A percentile compares a stretch with the other conserved stretches of the same genome.
Conservation (phyloP, 2,329 filamentous ascomycete genomes). For the Ramularia endophylla region DNA sequence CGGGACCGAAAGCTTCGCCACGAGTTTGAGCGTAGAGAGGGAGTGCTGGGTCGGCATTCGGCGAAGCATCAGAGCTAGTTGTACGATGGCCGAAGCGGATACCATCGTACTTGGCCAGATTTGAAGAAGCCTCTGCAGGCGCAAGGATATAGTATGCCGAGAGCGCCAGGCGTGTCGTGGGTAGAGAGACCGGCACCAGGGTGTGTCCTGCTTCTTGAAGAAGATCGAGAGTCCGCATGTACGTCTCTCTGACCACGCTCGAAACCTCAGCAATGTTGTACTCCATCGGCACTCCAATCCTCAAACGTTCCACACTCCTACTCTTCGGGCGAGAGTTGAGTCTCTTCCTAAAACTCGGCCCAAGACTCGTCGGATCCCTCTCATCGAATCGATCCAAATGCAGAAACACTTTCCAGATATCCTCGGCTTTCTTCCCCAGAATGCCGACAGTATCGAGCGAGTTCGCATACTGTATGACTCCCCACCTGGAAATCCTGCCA, state of each 20-base stretch:
- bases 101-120: conserved; percentile 94
- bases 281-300: conserved; percentile 60
- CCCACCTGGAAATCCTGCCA: conserved; percentile 76
- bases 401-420: conserved; percentile 39
- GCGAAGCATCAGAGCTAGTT: conserved; percentile 45
- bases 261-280: conserved; percentile 85
- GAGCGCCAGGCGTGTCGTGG: conserved; percentile 76
- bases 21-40: conserved; percentile 69
- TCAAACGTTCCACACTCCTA: conserved; percentile 28
- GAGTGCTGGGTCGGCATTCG: conserved; percentile 19
- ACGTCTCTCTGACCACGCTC: conserved; percentile 61
- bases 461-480: conserved; percentile 87
- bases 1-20: conserved; percentile 68
- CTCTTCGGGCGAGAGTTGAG: conserved; percentile 22
- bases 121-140: conserved; percentile 90
- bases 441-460: conserved; percentile 87
- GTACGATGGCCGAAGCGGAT: conserved; percentile 74
- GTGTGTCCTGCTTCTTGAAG: conserved; percentile 62
- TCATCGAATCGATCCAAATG: conserved; percentile 56
- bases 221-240: conserved; percentile 55
- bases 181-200: conserved; percentile 71
- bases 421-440: conserved; percentile 53
- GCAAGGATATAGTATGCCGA: conserved; percentile 95
- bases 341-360: conserved; percentile 48
- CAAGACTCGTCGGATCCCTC: conserved; percentile 69